Evolutionary conservation across 345 rosid genomes (phyloP).

Genomic region (Anacardium occidentale): DNA sequence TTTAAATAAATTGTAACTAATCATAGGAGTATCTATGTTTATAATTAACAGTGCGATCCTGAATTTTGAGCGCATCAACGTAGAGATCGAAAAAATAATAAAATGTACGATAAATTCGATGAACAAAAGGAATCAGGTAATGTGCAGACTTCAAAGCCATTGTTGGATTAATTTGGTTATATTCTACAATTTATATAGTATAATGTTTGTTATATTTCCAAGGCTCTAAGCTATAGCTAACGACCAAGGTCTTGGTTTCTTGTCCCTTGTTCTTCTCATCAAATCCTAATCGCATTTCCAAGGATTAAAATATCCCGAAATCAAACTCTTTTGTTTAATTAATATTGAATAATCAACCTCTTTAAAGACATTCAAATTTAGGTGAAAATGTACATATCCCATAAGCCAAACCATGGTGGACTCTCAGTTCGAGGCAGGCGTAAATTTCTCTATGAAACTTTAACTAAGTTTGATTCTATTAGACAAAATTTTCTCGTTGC

Average conservation of each 20-base stretch:
- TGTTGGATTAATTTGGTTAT: background rate
- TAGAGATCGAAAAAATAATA: background rate
- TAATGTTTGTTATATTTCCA: background rate
- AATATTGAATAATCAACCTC: background rate
- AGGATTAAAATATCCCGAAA: conserved; percentile 1
- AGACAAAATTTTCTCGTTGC: background rate
- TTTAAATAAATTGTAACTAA: no score
- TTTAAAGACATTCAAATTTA: conserved; percentile 10
- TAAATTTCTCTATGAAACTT: conserved; percentile 13
- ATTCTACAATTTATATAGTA: background rate
- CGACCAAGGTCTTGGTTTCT: conserved; percentile 27
- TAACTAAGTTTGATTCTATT: conserved; percentile 5
- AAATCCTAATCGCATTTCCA: conserved; percentile 28
- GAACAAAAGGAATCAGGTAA: background rate
- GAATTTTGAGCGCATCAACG: conserved; percentile 7
- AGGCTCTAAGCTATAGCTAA: conserved; percentile 7
- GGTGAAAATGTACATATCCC: conserved; percentile 19
- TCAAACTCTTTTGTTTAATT: background rate
- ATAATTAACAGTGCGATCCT: background rate
- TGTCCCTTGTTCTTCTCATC: conserved; percentile 19
- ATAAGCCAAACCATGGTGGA: conserved; percentile 27
- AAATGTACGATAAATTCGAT: background rate
- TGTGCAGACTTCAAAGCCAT: background rate
- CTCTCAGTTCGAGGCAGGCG: conserved; percentile 29
- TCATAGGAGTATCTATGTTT: background rate